Conservation (phyloP, 768 basidiomycete genomes). For the Boletus rufocinnamomeus region DNA sequence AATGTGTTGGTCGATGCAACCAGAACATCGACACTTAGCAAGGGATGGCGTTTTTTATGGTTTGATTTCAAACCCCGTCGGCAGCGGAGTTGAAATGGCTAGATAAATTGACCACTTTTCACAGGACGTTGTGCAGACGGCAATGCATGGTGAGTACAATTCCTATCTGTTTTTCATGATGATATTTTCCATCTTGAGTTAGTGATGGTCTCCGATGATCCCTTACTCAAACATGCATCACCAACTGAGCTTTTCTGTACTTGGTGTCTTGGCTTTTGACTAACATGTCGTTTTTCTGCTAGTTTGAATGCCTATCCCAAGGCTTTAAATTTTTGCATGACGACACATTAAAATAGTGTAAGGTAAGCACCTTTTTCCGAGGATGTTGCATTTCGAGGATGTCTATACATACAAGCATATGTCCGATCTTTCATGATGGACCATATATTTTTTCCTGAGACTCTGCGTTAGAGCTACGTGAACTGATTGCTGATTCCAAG, state of each 20-base stretch:
- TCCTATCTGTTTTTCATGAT: constrained; percentile 44
- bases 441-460: constrained; percentile 53
- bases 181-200: constrained; percentile 73
- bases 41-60: neutral
- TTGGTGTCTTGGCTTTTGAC: constrained; percentile 22
- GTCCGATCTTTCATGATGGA: constrained; percentile 67
- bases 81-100: constrained; percentile 15
- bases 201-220: constrained; percentile 72
- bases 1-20: neutral
- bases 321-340: neutral
- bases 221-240: constrained; percentile 78
- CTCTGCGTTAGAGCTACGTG: neutral
- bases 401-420: constrained; percentile 70
- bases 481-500: constrained; percentile 7
- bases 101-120: neutral
- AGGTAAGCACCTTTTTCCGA: constrained; percentile 11
- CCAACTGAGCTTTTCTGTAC: constrained; percentile 43
- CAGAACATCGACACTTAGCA: neutral
- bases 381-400: constrained; percentile 42
- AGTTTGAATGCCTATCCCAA: neutral
- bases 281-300: neutral
- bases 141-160: constrained; percentile 35
- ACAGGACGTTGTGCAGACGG: no score
- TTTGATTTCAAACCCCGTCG: constrained; percentile 34
- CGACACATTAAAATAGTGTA: neutral